Percentiles rank a stretch among this genome's conserved stretches.
Conservation (phyloP, 1,139 yeast species). For the Blastobotrys apis region DNA sequence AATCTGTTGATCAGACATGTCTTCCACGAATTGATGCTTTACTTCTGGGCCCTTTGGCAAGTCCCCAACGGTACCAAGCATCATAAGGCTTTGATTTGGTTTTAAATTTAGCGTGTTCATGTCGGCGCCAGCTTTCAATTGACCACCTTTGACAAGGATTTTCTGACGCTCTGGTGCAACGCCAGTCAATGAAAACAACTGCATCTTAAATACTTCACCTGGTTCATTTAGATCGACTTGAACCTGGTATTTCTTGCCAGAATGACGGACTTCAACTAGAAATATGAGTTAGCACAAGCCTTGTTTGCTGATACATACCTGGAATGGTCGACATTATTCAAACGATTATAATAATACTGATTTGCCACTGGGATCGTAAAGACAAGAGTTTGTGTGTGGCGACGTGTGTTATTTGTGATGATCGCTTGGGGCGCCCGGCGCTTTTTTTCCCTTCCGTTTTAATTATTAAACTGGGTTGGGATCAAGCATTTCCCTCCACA, state of each 20-base stretch:
- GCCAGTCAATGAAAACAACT: slow-evolving; percentile 67
- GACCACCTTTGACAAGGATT: slow-evolving; percentile 85
- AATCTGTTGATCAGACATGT: slow-evolving; percentile 48
- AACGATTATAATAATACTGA: no score
- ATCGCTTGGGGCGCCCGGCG: no score
- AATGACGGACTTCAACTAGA: slow-evolving; percentile 63
- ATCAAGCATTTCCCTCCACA: neutral
- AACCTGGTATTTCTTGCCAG: slow-evolving; percentile 77
- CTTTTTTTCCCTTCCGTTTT: neutral
- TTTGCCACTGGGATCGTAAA: no score
- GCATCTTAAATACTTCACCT: slow-evolving; percentile 67
- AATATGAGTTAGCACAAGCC: neutral
- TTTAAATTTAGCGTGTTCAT: slow-evolving; percentile 53
- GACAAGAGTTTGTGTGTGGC: no score
- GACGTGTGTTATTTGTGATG: no score
- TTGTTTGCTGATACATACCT: slow-evolving; percentile 3
- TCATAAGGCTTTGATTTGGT: slow-evolving; percentile 70
- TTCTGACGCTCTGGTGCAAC: slow-evolving; percentile 88
- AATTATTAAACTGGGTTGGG: neutral
- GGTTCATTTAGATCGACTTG: slow-evolving; percentile 46
- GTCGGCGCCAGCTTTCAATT: slow-evolving; percentile 63
- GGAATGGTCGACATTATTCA: slow-evolving; percentile 5
- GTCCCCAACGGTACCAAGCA: slow-evolving; percentile 84
- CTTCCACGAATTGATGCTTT: slow-evolving; percentile 64
- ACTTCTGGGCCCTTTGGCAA: slow-evolving; percentile 54